phyloP scores from a whole-genome alignment of 495 filamentous ascomycete genomes.

The Astrothelium macrocarpum region DNA sequence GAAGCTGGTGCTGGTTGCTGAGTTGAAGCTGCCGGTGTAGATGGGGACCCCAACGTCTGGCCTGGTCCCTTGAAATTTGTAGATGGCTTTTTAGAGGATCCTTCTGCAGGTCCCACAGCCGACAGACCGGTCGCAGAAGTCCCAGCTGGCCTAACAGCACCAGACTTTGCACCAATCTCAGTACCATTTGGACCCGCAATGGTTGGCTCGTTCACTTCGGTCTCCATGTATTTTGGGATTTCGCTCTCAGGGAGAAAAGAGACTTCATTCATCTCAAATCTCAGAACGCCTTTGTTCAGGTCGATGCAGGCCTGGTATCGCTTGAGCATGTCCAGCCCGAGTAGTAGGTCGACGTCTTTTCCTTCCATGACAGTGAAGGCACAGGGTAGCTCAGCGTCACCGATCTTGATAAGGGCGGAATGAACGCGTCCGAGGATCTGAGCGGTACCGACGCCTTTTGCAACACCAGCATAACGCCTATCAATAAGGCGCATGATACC shows the following conservation, averaged over 20 bases:
- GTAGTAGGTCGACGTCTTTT: slow-evolving; percentile 88
- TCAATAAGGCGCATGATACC: slow-evolving; percentile 98
- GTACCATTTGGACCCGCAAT: slow-evolving; percentile 77
- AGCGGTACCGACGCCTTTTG: slow-evolving; percentile 86
- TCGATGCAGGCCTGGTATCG: slow-evolving; percentile 90
- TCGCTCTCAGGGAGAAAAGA: slow-evolving; percentile 87
- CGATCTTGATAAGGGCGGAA: slow-evolving; percentile 86
- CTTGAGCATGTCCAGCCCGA: slow-evolving; percentile 94
- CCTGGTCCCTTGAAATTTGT: slow-evolving; percentile 15
- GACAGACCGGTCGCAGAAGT: slow-evolving; percentile 30
- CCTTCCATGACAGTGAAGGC: slow-evolving; percentile 99
- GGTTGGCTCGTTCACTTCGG: slow-evolving; percentile 68
- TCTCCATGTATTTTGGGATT: slow-evolving; percentile 68
- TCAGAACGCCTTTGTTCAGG: slow-evolving; percentile 62
- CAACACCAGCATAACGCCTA: slow-evolving; percentile 79
- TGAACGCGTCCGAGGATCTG: slow-evolving; percentile 92
- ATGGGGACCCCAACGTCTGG: slow-evolving; percentile 9
- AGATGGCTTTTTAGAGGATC: not conserved
- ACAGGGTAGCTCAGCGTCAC: slow-evolving; percentile 75
- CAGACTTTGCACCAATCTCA: slow-evolving; percentile 73
- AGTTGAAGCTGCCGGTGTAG: not conserved
- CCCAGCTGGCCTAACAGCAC: slow-evolving; percentile 58
- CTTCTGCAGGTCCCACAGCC: not conserved
- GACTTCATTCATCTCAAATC: slow-evolving; percentile 77
- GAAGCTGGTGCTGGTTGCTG: slow-evolving; percentile 21